Evolutionary conservation across 2,329 filamentous ascomycete species (phyloP).

Genomic region (Xylaria digitata): DNA sequence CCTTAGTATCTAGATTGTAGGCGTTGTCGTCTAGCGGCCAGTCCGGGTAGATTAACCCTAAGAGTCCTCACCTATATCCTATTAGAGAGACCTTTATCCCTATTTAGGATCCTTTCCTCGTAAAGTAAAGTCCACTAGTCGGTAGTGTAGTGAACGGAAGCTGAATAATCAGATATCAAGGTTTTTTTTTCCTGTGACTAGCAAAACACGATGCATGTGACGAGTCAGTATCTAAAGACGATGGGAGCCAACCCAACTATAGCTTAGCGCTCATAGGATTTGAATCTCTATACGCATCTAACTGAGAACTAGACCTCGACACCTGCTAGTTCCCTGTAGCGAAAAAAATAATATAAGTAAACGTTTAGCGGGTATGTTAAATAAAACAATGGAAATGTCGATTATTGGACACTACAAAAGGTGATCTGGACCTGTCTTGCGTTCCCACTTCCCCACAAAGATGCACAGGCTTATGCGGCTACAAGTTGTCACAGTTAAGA

Average conservation of each 20-base stretch:
- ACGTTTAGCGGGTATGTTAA: conserved; percentile 22
- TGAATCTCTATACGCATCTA: background rate
- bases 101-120: background rate
- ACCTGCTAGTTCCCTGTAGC: conserved; percentile 21
- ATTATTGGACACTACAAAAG: conserved; percentile 23
- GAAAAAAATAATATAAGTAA: conserved; percentile 6
- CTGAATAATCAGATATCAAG: background rate
- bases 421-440: conserved; percentile 27
- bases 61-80: background rate
- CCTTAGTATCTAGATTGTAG: background rate
- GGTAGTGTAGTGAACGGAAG: conserved; percentile 12
- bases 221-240: background rate
- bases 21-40: background rate
- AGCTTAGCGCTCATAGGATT: conserved; percentile 8
- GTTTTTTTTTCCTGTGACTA: conserved; percentile 6
- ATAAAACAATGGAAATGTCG: conserved; percentile 18
- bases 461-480: conserved; percentile 31
- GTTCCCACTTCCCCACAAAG: conserved; percentile 35
- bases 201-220: conserved; percentile 29
- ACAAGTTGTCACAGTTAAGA: conserved; percentile 28
- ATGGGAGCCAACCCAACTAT: background rate
- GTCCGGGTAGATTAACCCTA: background rate
- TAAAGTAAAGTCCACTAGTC: background rate
- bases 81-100: background rate
- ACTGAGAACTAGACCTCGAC: background rate